Evolutionary conservation across 2,329 filamentous ascomycete genomes (phyloP).

Genomic region (Aspergillus phoenicis): DNA sequence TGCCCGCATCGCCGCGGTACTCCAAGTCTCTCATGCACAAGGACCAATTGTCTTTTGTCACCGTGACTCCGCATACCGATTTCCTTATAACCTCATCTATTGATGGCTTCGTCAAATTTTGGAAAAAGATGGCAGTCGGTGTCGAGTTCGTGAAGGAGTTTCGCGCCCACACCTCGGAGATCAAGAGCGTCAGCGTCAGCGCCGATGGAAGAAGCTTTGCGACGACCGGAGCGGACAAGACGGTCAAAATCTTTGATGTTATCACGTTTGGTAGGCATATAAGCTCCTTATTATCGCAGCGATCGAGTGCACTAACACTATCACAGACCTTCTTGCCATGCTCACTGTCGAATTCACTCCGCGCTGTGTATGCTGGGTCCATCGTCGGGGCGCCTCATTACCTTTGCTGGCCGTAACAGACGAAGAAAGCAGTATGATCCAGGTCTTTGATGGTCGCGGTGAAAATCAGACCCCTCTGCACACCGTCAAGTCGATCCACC

Average conservation of each 20-base stretch:
- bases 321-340: conserved; percentile 74
- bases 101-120: conserved; percentile 98
- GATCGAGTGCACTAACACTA: conserved; percentile 11
- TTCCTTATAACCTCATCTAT: conserved; percentile 93
- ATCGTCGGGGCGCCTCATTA: conserved; percentile 81
- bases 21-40: conserved; percentile 98
- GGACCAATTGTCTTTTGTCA: conserved; percentile 86
- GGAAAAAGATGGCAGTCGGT: conserved; percentile 89
- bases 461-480: conserved; percentile 77
- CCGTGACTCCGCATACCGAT: conserved; percentile 85
- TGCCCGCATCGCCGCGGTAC: conserved; percentile 80
- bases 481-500: conserved; percentile 76
- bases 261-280: conserved; percentile 69
- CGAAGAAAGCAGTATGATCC: conserved; percentile 69
- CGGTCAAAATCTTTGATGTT: conserved; percentile 61
- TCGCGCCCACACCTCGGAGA: conserved; percentile 82
- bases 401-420: conserved; percentile 84
- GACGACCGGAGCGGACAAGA: conserved; percentile 67
- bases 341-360: conserved; percentile 75
- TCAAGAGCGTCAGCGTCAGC: conserved; percentile 81
- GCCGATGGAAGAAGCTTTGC: conserved; percentile 92
- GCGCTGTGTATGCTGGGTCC: conserved; percentile 87
- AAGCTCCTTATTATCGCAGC: no score
- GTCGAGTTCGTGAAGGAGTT: conserved; percentile 99
- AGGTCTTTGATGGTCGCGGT: conserved; percentile 86